These are phyloP conservation scores for Phyllosticta capitalensis DNA, from an alignment of 2,329 filamentous ascomycete species.

Conservation along the genomic window DNA sequence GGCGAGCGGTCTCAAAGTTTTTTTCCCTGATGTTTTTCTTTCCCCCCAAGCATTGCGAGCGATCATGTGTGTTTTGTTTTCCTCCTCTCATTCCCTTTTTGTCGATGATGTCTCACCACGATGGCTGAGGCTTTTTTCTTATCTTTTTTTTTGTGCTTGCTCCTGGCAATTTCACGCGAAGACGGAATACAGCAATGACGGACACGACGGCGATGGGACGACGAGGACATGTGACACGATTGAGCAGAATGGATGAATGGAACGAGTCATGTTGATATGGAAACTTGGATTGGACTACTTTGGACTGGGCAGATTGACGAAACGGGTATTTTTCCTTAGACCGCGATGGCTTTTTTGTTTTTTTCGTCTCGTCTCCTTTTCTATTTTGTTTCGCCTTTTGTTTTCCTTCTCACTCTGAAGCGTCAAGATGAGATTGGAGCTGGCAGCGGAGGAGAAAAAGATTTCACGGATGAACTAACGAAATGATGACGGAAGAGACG, in stretches of 20 bases:
- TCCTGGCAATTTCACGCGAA: conserved; percentile 2
- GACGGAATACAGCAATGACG: not conserved
- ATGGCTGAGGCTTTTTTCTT: conserved; percentile 9
- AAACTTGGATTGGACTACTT: conserved; percentile 3
- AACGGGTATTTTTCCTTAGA: conserved; percentile 4
- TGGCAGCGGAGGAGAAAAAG: not conserved
- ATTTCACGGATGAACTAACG: no score
- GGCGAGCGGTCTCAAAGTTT: conserved; percentile 28
- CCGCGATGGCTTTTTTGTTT: conserved; percentile 28
- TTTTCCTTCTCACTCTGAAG: not conserved
- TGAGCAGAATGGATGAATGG: conserved; percentile 5
- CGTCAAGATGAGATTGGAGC: not conserved
- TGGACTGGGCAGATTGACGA: not conserved
- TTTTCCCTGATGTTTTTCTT: conserved; percentile 15
- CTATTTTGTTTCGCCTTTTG: conserved; percentile 15
- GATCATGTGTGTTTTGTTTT: conserved; percentile 13
- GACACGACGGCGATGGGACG: conserved; percentile 6
- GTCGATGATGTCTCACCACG: not conserved
- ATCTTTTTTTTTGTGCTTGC: conserved; percentile 12
- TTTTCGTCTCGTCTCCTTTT: conserved; percentile 23
- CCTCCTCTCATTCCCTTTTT: no score
- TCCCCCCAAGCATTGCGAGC: conserved; percentile 9
- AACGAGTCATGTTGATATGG: conserved; percentile 12
- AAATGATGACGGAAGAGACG: no score
- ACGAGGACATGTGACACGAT: conserved; percentile 10